phyloP scores from a whole-genome alignment of 306 rosid genomes.

The Gleditsia sinensis region DNA sequence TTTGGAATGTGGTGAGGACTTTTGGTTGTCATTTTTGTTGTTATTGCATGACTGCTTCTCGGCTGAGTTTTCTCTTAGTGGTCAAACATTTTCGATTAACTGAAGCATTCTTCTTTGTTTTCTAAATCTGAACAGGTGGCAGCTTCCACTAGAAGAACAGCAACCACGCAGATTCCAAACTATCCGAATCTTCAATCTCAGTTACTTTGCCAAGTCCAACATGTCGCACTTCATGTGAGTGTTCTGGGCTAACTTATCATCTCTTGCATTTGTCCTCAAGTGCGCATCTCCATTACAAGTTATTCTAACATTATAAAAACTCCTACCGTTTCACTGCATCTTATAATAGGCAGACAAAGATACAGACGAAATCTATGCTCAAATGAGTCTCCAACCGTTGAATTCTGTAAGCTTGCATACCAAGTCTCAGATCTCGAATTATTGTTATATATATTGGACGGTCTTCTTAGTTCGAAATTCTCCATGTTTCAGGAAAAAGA shows the following conservation, averaged over 20 bases:
- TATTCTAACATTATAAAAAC: background rate
- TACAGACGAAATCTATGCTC: constrained; percentile 94
- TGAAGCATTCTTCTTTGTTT: constrained; percentile 16
- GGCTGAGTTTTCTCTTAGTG: background rate
- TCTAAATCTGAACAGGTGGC: constrained; percentile 69
- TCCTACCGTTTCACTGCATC: constrained; percentile 19
- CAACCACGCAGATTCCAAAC: constrained; percentile 83
- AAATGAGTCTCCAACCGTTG: constrained; percentile 94
- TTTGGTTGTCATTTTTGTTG: background rate
- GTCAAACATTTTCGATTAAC: background rate
- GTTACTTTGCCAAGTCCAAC: constrained; percentile 76
- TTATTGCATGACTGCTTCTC: background rate
- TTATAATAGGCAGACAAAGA: constrained; percentile 87
- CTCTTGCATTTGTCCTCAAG: background rate
- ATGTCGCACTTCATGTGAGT: constrained; percentile 67
- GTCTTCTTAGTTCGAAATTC: constrained; percentile 27
- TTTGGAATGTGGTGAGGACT: background rate
- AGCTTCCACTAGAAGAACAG: constrained; percentile 76
- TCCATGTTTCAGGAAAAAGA: constrained; percentile 71
- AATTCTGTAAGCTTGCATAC: constrained; percentile 67
- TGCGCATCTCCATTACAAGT: constrained; percentile 5
- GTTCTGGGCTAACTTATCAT: background rate
- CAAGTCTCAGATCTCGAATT: constrained; percentile 4
- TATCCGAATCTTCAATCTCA: constrained; percentile 81
- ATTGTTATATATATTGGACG: background rate